Evolutionary conservation across 768 basidiomycete species (phyloP), one percentile per base, ranked within the genome.

Genomic region (Rhodotorula toruloides): DNA sequence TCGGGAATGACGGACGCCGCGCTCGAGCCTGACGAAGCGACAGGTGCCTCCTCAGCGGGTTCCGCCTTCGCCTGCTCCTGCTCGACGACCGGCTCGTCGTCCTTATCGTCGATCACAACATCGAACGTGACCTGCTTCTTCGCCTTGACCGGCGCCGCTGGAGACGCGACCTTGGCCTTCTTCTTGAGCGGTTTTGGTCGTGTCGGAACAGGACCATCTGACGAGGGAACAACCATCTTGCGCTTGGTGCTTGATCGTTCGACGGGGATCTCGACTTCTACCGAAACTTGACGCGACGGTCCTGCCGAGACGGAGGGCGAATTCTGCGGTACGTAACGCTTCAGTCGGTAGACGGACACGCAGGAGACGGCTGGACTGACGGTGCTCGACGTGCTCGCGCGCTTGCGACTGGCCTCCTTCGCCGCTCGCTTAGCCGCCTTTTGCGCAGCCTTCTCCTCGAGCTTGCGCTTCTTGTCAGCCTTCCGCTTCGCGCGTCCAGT

Each of bases 101-200:
- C 50, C 13, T 27, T 47, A 8, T 21, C 36, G 14, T 27, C 44
- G 36, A 48, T 32, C 17, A 11, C 46, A 14, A 48, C 8, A 5
- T 61, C 59, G 55, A 67, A 61, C 2, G 36, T 37, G 54, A 66
- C 65, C 25, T 50, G 37, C 58, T 60, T 63, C 46, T 47, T 54
- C 37, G 34, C 27, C 29, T 14, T 47, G 19, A 1, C 19, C 21
- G 31, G 31, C 48, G 48, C 3, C 29, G 29, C 27, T 11, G 25
- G 25, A 14, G 2, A 4, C 27, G 9, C 46, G 17, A 8, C 44
- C n/a, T 17, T 13, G 17, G 42, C 39, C 31, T 52, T 39, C 59
- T 52, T 49, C 37, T 52, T 60, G 31, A 16, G 19, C 22, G 16
- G 29, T 22, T 47, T 19, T 12, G 57, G 19, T 25, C 40, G 50